Conservation (phyloP, 805 yeast species). For the Kodamaea leandrae region DNA sequence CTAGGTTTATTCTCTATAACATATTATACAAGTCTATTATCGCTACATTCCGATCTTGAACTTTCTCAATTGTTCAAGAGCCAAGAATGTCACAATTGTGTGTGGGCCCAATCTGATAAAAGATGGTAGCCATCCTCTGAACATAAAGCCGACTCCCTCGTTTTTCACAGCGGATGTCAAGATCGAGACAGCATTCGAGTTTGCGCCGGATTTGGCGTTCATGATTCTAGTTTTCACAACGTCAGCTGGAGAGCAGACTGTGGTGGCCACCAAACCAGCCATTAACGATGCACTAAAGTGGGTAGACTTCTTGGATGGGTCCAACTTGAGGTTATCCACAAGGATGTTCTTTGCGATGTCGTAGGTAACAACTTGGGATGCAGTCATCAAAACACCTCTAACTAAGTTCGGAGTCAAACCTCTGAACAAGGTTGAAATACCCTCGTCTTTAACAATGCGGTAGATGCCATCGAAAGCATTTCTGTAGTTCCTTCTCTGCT, state of each 20-base stretch:
- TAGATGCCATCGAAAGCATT: conserved; percentile 76
- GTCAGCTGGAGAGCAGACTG: conserved; percentile 90
- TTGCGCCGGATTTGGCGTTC: conserved; percentile 53
- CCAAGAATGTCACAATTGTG: conserved; percentile 66
- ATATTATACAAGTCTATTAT: background rate
- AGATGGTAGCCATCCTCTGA: conserved; percentile 89
- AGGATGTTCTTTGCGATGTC: conserved; percentile 67
- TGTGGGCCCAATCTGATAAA: conserved; percentile 84
- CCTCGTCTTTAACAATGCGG: conserved; percentile 61
- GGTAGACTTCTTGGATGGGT: conserved; percentile 61
- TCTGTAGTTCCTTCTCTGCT: conserved; percentile 66
- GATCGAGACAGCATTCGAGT: conserved; percentile 50
- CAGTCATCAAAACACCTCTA: conserved; percentile 85
- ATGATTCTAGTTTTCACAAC: conserved; percentile 85
- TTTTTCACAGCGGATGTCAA: conserved; percentile 52
- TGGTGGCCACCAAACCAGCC: conserved; percentile 87
- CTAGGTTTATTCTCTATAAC: conserved; percentile 5
- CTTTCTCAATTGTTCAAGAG: conserved; percentile 62
- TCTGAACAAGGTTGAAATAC: conserved; percentile 55
- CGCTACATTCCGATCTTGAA: conserved; percentile 47
- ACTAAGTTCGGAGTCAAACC: conserved; percentile 77
- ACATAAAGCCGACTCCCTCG: conserved; percentile 80
- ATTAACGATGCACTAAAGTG: conserved; percentile 76
- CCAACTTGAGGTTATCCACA: conserved; percentile 48
- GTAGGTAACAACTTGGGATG: conserved; percentile 85